Base-by-base conservation (phyloP, 495 filamentous ascomycete species). In the Hypoxylon fuscum region DNA sequence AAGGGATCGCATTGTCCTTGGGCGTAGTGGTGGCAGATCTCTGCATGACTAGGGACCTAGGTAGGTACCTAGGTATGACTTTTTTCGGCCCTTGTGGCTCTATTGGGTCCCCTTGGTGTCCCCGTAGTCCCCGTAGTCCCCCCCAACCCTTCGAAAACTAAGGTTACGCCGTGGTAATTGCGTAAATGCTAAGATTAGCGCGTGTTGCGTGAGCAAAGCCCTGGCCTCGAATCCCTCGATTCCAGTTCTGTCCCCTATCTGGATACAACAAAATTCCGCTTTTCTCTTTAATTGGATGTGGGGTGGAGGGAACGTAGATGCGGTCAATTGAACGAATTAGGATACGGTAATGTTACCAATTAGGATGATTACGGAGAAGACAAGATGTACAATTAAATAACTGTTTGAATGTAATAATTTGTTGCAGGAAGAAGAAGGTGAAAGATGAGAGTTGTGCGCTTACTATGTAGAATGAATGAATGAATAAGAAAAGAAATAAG, bases 21-120 rank as follows among this genome's bases (percentile, higher is more conserved):
- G 77, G 72, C 51, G 72, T 72, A 12, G 72, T 64, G 64, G 69
- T 61, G 57, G 59, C 64, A 55, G 69, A 59, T 64, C 70, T 70
- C 74, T 77, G 77, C 77, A 78, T 80, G 72, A 68, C 72, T 72
- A n/a, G n/a, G n/a, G n/a, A n/a, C n/a, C n/a, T n/a, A n/a, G n/a
- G n/a, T n/a, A n/a, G n/a, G n/a, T n/a, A n/a, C n/a, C n/a, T n/a
- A n/a, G n/a, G n/a, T n/a, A n/a, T n/a, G n/a, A n/a, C n/a, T n/a
- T n/a, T n/a, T n/a, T n/a, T n/a, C n/a, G n/a, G 58, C 35, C 43
- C 43, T 52, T 20, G 25, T 54, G 40, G 51, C 38, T 44, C 31
- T 12, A n/a, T n/a, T 34, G 47, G 37, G 37, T 7, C 37, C 37
- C n/a, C n/a, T n/a, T n/a, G n/a, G 34, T 71, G 46, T 35, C 34